These are phyloP conservation scores for Rusavskia elegans DNA, from an alignment of 495 filamentous ascomycete species.

Conservation along the genomic window DNA sequence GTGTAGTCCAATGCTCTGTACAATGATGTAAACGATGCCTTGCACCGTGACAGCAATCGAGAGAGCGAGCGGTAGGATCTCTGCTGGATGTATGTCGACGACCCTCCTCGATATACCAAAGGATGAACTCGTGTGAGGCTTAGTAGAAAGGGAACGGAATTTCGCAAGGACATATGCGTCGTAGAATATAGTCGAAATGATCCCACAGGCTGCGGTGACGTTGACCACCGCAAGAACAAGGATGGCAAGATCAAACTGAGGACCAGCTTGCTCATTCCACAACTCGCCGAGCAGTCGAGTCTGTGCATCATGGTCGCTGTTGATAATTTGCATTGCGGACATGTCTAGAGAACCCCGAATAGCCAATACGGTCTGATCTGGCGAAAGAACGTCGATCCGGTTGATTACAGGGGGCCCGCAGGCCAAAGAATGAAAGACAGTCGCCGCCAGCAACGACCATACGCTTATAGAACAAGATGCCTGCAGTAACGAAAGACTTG, in stretches of 20 bases:
- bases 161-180: constrained; percentile 1
- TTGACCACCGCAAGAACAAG: constrained; percentile 9
- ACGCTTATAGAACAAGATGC: background rate
- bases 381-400: background rate
- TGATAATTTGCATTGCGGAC: background rate
- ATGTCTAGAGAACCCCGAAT: background rate
- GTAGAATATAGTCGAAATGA: constrained; percentile 6
- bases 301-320: background rate
- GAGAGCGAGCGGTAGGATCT: constrained; percentile 21
- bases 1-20: constrained; percentile 14
- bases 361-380: background rate
- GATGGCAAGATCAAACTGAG: constrained; percentile 1
- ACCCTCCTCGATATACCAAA: background rate
- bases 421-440: background rate
- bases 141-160: background rate
- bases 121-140: background rate
- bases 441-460: constrained; percentile 2
- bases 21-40: constrained; percentile 17
- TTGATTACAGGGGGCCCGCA: background rate
- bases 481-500: constrained; percentile 6
- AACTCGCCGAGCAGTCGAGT: background rate
- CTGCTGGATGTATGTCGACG: constrained; percentile 18
- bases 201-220: constrained; percentile 6
- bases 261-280: background rate
- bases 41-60: constrained; percentile 20